These are phyloP conservation scores for Blastobotrys aristatus DNA, from an alignment of 1,139 yeast species.

Conservation along the genomic window DNA sequence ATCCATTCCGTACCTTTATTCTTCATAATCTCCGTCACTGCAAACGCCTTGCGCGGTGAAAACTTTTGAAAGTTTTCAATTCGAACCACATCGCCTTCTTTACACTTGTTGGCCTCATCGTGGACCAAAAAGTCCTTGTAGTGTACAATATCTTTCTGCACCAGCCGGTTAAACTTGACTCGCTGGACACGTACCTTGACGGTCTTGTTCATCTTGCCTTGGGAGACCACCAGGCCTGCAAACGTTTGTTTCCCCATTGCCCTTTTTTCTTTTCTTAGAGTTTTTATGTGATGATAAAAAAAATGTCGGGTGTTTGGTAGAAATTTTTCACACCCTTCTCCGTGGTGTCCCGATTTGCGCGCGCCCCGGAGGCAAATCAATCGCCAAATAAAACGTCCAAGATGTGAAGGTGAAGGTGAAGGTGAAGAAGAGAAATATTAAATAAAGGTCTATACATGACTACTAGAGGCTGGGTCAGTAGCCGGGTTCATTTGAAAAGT, in stretches of 20 bases:
- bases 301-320: background rate
- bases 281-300: background rate
- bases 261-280: background rate
- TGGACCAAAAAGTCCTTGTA: conserved; percentile 87
- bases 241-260: conserved; percentile 85
- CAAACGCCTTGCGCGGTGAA: conserved; percentile 76
- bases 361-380: too few species aligned
- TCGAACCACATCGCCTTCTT: conserved; percentile 94
- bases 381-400: too few species aligned
- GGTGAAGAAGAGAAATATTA: too few species aligned
- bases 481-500: background rate
- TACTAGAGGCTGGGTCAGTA: background rate
- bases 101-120: conserved; percentile 86
- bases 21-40: conserved; percentile 88
- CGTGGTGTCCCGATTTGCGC: too few species aligned
- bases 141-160: conserved; percentile 53
- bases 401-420: too few species aligned
- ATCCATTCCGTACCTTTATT: conserved; percentile 92
- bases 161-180: conserved; percentile 25
- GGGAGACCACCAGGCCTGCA: conserved; percentile 88
- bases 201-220: conserved; percentile 93
- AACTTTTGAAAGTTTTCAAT: conserved; percentile 87
- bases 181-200: conserved; percentile 84
- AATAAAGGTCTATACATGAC: too few species aligned
- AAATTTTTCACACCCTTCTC: too few species aligned